phyloP scores from a whole-genome alignment of 2,329 filamentous ascomycete genomes.

The Arachnomyces sp. region DNA sequence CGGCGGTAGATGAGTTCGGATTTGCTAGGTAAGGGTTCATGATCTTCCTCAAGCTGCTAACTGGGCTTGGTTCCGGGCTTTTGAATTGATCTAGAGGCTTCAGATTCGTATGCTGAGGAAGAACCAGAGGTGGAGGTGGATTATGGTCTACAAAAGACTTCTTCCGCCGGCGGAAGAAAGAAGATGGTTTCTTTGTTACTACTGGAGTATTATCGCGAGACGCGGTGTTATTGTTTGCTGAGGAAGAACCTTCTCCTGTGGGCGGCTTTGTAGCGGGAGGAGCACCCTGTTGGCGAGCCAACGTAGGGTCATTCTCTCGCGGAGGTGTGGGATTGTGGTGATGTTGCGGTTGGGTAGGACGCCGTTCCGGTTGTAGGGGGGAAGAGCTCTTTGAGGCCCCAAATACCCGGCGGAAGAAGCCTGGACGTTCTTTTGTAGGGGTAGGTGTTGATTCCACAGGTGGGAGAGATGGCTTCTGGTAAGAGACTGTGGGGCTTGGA shows the following conservation, averaged over 20 bases:
- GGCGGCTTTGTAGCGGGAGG: conserved; percentile 16
- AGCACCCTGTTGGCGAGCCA: conserved; percentile 4
- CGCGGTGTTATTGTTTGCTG: conserved; percentile 14
- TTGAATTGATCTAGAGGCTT: conserved; percentile 23
- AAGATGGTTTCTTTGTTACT: conserved; percentile 83
- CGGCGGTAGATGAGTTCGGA: conserved; percentile 3
- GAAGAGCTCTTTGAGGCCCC: conserved; percentile 56
- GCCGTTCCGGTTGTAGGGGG: conserved; percentile 8
- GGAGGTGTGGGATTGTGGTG: conserved; percentile 8
- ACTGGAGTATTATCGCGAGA: conserved; percentile 29
- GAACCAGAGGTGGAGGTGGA: conserved; percentile 50
- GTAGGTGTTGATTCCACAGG: conserved; percentile 35
- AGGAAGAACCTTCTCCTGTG: conserved; percentile 18
- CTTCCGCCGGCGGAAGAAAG: conserved; percentile 89
- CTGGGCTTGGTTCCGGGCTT: conserved; percentile 47
- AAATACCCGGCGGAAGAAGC: conserved; percentile 92
- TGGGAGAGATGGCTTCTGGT: conserved; percentile 38
- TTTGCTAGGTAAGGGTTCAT: conserved; percentile 72
- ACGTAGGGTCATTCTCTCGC: conserved; percentile 5
- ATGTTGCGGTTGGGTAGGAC: conserved; percentile 13
- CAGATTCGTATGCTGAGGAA: conserved; percentile 38
- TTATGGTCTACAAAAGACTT: conserved; percentile 65
- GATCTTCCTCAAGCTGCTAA: conserved; percentile 72
- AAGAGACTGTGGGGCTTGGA: conserved; percentile 46
- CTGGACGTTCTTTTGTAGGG: conserved; percentile 58